These are phyloP conservation scores for Cornus suecica DNA, from an alignment of 148 eudicot species.

Conservation along the genomic window DNA sequence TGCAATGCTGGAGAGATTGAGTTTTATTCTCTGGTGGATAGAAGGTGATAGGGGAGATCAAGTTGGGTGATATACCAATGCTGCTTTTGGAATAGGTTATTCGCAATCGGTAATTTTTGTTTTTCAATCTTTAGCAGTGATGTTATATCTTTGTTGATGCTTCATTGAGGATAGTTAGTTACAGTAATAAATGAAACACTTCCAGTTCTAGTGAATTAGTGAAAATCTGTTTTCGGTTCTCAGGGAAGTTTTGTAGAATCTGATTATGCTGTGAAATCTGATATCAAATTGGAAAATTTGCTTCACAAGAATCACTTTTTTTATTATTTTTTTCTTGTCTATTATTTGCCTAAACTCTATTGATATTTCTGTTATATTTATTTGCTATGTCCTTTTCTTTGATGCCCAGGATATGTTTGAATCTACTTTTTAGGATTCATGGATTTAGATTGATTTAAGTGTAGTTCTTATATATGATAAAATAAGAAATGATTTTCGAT, in stretches of 20 bases:
- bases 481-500: too few relatives aligned
- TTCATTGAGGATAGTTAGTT: not conserved
- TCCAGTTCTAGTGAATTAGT: not conserved
- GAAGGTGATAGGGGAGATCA: not conserved
- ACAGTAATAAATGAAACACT: not conserved
- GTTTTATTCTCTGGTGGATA: not conserved
- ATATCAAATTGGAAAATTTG: not conserved
- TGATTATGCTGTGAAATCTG: not conserved
- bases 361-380: too few relatives aligned
- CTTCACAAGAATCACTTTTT: not conserved
- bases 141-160: not conserved
- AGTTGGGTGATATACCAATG: not conserved
- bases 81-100: not conserved
- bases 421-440: too few relatives aligned
- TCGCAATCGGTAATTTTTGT: not conserved
- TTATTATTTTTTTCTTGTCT: too few relatives aligned
- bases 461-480: too few relatives aligned
- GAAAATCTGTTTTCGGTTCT: not conserved
- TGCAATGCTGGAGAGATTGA: slow-evolving; percentile 2
- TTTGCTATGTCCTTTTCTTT: too few relatives aligned
- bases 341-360: too few relatives aligned
- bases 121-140: slow-evolving; percentile 1
- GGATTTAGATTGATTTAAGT: too few relatives aligned
- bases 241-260: too few relatives aligned
- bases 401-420: not conserved